Conservation (phyloP, 2,329 filamentous ascomycete genomes). For the Trichoderma brevicompactum region DNA sequence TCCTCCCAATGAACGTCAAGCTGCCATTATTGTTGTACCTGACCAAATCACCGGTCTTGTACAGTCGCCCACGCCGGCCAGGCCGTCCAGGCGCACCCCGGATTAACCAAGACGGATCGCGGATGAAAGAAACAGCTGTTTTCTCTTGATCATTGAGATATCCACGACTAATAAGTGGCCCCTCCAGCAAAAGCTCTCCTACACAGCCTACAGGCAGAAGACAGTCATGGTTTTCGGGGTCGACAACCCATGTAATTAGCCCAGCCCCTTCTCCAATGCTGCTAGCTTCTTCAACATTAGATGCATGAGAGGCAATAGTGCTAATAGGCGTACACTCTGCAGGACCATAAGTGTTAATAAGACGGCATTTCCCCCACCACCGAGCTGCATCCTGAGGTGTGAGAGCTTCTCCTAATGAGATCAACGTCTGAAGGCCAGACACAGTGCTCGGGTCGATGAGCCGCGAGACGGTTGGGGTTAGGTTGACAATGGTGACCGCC, state of each 20-base stretch:
- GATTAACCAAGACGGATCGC: slow-evolving; percentile 49
- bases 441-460: not conserved
- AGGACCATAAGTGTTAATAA: slow-evolving; percentile 34
- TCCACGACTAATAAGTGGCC: slow-evolving; percentile 34
- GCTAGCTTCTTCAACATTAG: no score
- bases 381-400: slow-evolving; percentile 13
- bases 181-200: slow-evolving; percentile 39
- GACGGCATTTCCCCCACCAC: slow-evolving; percentile 23
- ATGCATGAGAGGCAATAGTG: no score
- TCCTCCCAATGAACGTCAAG: slow-evolving; percentile 54
- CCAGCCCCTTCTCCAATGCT: no score
- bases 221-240: no score
- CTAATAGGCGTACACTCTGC: slow-evolving; percentile 29
- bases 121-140: slow-evolving; percentile 39
- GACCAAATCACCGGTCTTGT: slow-evolving; percentile 55
- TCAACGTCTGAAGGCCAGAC: not conserved
- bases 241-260: no score
- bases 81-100: not conserved
- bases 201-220: not conserved
- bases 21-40: slow-evolving; percentile 46
- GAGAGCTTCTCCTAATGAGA: slow-evolving; percentile 1
- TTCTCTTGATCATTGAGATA: slow-evolving; percentile 35
- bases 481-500: not conserved
- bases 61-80: slow-evolving; percentile 40
- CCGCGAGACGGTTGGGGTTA: slow-evolving; percentile 8